Conservation (phyloP, 768 basidiomycete genomes). For the Mycena rosella region DNA sequence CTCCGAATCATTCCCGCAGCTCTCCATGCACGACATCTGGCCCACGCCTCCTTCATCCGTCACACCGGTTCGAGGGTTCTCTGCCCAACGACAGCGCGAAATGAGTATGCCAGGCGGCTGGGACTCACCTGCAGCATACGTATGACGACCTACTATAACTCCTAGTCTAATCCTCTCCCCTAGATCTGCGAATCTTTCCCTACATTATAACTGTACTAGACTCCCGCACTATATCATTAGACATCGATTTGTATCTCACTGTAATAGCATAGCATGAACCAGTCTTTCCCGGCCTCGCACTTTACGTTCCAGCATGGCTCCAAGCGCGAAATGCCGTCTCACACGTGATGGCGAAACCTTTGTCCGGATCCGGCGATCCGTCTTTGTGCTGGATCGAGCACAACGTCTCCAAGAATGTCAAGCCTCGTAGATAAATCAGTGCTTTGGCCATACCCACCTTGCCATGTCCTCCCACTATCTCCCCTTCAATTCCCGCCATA, state of each 20-base stretch:
- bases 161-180: slow-evolving; percentile 10
- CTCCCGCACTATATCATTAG: slow-evolving; percentile 32
- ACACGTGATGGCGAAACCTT: slow-evolving; percentile 3
- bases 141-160: neutral
- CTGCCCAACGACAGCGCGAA: slow-evolving; percentile 41
- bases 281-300: no score
- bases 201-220: slow-evolving; percentile 29
- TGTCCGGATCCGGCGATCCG: neutral
- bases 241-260: slow-evolving; percentile 38
- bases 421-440: slow-evolving; percentile 2
- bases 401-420: slow-evolving; percentile 18
- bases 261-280: slow-evolving; percentile 18
- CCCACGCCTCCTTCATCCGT: slow-evolving; percentile 27
- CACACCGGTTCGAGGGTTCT: slow-evolving; percentile 13
- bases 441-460: neutral
- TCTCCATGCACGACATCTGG: slow-evolving; percentile 36
- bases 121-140: slow-evolving; percentile 15
- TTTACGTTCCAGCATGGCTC: neutral
- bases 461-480: slow-evolving; percentile 14
- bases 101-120: slow-evolving; percentile 58
- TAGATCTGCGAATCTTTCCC: slow-evolving; percentile 13
- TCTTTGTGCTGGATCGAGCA: slow-evolving; percentile 27
- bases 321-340: no score
- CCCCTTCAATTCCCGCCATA: slow-evolving; percentile 15
- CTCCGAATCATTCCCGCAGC: slow-evolving; percentile 34